Conservation (phyloP, 2,329 filamentous ascomycete species). For the Aureobasidium subglaciale region DNA sequence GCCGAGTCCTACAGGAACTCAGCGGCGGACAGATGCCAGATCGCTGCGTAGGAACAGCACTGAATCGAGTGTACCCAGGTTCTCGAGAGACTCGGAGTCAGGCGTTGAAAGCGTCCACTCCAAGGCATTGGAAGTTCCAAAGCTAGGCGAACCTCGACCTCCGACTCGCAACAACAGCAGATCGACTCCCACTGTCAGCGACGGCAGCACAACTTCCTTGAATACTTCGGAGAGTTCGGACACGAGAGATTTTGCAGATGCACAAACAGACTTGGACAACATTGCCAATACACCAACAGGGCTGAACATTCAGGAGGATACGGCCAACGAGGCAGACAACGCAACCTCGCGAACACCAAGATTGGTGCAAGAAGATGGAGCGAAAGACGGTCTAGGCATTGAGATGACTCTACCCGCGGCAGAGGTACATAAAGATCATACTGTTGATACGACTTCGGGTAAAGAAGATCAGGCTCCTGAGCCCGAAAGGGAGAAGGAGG, state of each 20-base stretch:
- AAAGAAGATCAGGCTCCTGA: background rate
- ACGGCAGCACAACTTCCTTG: background rate
- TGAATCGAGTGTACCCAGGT: background rate
- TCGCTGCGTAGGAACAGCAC: background rate
- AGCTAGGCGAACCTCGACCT: background rate
- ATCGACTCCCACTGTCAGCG: background rate
- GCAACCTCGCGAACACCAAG: background rate
- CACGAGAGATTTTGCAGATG: slow-evolving; percentile 9
- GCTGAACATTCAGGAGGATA: background rate
- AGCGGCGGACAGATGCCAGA: background rate
- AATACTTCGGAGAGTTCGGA: background rate
- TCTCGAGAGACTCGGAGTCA: slow-evolving; percentile 1
- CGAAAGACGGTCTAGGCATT: background rate
- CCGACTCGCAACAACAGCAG: slow-evolving; percentile 5
- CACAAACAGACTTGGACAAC: background rate
- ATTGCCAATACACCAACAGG: background rate
- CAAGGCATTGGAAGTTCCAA: slow-evolving; percentile 1
- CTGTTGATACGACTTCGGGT: background rate
- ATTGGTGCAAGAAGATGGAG: background rate
- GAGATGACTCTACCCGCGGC: background rate
- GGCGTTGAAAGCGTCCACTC: background rate
- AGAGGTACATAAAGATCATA: background rate
- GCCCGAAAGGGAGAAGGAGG: background rate
- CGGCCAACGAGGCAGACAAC: background rate
- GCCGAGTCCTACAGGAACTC: background rate